These are phyloP conservation scores for Zygoascus bituminiphila DNA, from an alignment of 805 yeast genomes.

Conservation along the genomic window DNA sequence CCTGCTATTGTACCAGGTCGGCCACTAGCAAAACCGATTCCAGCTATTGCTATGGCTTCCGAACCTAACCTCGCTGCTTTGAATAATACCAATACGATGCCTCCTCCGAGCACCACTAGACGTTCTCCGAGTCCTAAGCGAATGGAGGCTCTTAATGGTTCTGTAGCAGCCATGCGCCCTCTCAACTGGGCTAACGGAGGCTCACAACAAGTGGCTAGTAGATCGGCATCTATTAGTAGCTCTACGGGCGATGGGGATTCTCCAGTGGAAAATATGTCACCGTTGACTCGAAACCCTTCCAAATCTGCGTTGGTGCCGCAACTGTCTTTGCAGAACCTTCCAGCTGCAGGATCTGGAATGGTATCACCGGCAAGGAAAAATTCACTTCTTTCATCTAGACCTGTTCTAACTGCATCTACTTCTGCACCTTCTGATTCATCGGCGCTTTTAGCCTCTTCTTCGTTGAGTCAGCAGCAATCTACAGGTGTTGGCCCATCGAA, in stretches of 20 bases:
- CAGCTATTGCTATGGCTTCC: background rate
- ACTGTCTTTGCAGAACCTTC: background rate
- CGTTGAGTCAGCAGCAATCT: background rate
- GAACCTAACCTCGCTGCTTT: background rate
- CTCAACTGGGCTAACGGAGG: background rate
- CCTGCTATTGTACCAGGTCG: background rate
- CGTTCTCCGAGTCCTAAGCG: constrained; percentile 20
- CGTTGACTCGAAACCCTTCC: background rate
- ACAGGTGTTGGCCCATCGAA: too few relatives aligned
- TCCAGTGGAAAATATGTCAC: background rate
- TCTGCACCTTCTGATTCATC: background rate
- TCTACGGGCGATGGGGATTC: background rate
- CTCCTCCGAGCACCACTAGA: background rate
- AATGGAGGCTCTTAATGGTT: constrained; percentile 6
- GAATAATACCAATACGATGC: background rate
- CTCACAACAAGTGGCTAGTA: background rate
- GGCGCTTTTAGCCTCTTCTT: background rate
- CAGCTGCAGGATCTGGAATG: background rate
- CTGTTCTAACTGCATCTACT: background rate
- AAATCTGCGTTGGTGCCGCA: background rate
- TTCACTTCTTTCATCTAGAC: background rate
- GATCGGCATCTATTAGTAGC: background rate
- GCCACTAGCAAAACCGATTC: background rate
- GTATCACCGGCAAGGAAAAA: background rate
- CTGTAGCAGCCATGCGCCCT: background rate